Base-by-base conservation (phyloP, 371 early-diverging fungal species). In the Mortierella polycephala region DNA sequence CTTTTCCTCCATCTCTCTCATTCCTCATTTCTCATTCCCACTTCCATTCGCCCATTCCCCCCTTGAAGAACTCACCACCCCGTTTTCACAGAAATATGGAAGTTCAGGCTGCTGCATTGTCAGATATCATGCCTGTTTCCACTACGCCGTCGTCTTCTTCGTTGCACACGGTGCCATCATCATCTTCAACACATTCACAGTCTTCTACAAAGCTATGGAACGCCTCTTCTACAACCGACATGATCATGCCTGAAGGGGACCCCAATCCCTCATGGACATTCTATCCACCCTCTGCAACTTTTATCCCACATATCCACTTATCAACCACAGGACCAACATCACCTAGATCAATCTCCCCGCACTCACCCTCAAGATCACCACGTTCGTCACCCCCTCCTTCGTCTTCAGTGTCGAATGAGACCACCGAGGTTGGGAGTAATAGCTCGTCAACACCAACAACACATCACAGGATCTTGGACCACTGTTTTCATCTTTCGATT, bases 381-480 rank as follows among this genome's bases (percentile, higher is more conserved):
- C 69, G 72, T 14, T 69, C 73, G 30, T 30, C 30, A 5, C 62
- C 73, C 3, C 57, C 72, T 7, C 59, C 72, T 30, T 67, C 75
- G 7, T 7, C 60, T 10, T 37, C 50, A n/a, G 30, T 18, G 39
- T 39, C 60, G 40, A 16, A 39, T 9, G 23, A 44, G 44, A 41
- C 39, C 45, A 44, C 9, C 20, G 59, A 39, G 9, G 37, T 13
- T 8, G 50, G 46, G 20, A 20, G 39, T 30, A 41, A 13, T 9
- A 49, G 49, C 13, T 14, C 65, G 5, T 65, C 83, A 16, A 68
- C 83, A 2, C 82, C 83, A 14, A 82, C 88, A 16, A 89, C 89
- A 37, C 87, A 87, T 57, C 87, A 87, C 61, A 83, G 87, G n/a
- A 89, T 89, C 47, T 65, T 89, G 52, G 88, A 89, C 68, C 87